phyloP scores from a whole-genome alignment of 768 basidiomycete species.

The Cystofilobasidium ferigula region DNA sequence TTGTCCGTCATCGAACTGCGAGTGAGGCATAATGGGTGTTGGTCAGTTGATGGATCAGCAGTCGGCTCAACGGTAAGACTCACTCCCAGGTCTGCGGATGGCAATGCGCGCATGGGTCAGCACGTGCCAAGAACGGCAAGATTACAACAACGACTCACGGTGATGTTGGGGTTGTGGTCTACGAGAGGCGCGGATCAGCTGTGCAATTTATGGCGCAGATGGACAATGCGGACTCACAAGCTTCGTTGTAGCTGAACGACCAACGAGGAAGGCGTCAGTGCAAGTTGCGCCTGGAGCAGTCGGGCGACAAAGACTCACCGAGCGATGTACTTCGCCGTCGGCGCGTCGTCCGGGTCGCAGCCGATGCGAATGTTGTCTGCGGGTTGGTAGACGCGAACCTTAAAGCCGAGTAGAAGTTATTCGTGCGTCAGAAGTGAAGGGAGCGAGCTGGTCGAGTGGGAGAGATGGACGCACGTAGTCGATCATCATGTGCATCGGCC shows the following conservation, averaged over 20 bases:
- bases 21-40: not conserved
- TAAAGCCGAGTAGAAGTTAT: not conserved
- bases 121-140: too few relatives aligned
- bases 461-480: conserved; percentile 14
- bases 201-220: not conserved
- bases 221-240: not conserved
- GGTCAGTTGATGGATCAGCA: not conserved
- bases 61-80: not conserved
- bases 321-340: conserved; percentile 22
- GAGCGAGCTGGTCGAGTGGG: not conserved
- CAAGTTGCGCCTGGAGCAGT: too few relatives aligned
- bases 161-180: too few relatives aligned
- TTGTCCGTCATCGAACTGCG: not conserved
- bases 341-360: conserved; percentile 21
- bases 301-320: not conserved
- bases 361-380: conserved; percentile 18
- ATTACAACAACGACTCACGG: too few relatives aligned
- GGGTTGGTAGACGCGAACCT: conserved; percentile 9
- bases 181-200: too few relatives aligned
- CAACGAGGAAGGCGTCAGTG: not conserved
- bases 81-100: too few relatives aligned
- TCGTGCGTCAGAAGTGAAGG: not conserved
- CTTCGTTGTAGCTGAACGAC: not conserved
- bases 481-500: conserved; percentile 18
- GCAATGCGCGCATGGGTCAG: too few relatives aligned